Percentiles rank a stretch among this genome's conserved stretches.
These are phyloP conservation scores for Apiotrichum laibachii DNA, from an alignment of 1,284 basidiomycete genomes.

Conservation along the genomic window DNA sequence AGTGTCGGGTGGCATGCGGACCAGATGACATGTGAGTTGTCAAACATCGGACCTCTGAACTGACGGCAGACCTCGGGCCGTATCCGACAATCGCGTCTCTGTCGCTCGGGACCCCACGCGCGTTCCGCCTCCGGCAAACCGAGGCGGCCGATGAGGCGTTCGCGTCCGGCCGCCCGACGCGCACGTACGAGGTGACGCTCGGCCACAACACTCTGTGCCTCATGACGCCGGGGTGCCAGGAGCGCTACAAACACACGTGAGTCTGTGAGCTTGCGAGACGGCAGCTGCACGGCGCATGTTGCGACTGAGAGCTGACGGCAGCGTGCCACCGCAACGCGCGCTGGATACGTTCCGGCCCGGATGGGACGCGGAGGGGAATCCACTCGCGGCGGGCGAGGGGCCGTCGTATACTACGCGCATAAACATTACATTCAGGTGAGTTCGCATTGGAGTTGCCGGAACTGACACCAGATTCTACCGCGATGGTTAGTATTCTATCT, in stretches of 20 bases:
- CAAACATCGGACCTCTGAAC: slow-evolving; percentile 8
- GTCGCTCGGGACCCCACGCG: slow-evolving; percentile 75
- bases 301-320: slow-evolving; percentile 14
- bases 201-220: slow-evolving; percentile 84
- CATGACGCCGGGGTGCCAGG: slow-evolving; percentile 90
- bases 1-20: slow-evolving; percentile 83
- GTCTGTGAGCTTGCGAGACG: too few species aligned
- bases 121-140: slow-evolving; percentile 65
- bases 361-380: slow-evolving; percentile 41
- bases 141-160: slow-evolving; percentile 32
- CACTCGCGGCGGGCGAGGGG: slow-evolving; percentile 33
- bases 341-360: slow-evolving; percentile 73
- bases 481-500: slow-evolving; percentile 26
- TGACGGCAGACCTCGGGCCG: slow-evolving; percentile 67
- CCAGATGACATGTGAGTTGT: slow-evolving; percentile 51
- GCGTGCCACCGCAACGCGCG: slow-evolving; percentile 67
- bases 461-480: slow-evolving; percentile 34
- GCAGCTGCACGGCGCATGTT: too few species aligned
- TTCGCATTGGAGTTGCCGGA: not conserved
- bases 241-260: slow-evolving; percentile 68
- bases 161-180: slow-evolving; percentile 60
- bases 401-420: slow-evolving; percentile 67
- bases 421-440: slow-evolving; percentile 75
- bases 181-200: slow-evolving; percentile 79
- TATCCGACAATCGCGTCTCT: slow-evolving; percentile 89